Percentiles rank a stretch among this genome's conserved stretches.
Evolutionary conservation across 2,329 filamentous ascomycete genomes (phyloP).

Genomic region (Stagonosporopsis chrysanthemi): DNA sequence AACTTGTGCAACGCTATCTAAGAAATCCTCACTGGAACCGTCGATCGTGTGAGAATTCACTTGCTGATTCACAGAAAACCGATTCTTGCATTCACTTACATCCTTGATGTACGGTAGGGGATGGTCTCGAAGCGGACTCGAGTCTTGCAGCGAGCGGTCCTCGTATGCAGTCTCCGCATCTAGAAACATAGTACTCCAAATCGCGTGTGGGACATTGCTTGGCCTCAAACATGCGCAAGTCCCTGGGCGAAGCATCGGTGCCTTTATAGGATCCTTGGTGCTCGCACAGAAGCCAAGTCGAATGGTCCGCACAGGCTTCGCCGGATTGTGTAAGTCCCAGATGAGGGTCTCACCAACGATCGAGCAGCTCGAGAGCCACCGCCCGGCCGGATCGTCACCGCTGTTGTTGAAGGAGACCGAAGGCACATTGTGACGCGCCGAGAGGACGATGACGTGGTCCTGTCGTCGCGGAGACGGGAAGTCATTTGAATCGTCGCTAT

Average conservation of each 20-base stretch:
- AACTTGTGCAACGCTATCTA: slow-evolving; percentile 1
- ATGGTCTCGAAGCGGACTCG: neutral
- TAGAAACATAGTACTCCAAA: slow-evolving; percentile 41
- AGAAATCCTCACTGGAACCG: neutral
- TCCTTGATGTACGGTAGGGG: slow-evolving; percentile 21
- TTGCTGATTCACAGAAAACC: slow-evolving; percentile 13
- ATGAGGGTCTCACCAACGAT: slow-evolving; percentile 60
- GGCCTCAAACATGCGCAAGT: slow-evolving; percentile 24
- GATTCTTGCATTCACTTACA: slow-evolving; percentile 12
- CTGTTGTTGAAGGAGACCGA: slow-evolving; percentile 66
- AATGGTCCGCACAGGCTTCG: slow-evolving; percentile 26
- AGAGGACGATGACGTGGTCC: slow-evolving; percentile 34
- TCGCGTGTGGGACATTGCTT: slow-evolving; percentile 29
- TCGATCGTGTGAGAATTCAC: neutral
- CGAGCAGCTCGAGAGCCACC: slow-evolving; percentile 65
- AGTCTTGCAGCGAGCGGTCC: neutral
- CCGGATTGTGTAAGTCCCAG: slow-evolving; percentile 53
- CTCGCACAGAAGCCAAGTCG: slow-evolving; percentile 38
- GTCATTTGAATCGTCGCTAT: slow-evolving; percentile 21
- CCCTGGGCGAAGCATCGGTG: slow-evolving; percentile 16
- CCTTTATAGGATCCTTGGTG: slow-evolving; percentile 11
- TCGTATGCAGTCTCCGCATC: slow-evolving; percentile 38
- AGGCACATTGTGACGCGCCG: slow-evolving; percentile 60
- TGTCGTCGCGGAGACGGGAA: slow-evolving; percentile 37
- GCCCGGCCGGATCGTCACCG: slow-evolving; percentile 61